Evolutionary conservation across 768 basidiomycete genomes (phyloP).

Genomic region (Panellus pusillus): DNA sequence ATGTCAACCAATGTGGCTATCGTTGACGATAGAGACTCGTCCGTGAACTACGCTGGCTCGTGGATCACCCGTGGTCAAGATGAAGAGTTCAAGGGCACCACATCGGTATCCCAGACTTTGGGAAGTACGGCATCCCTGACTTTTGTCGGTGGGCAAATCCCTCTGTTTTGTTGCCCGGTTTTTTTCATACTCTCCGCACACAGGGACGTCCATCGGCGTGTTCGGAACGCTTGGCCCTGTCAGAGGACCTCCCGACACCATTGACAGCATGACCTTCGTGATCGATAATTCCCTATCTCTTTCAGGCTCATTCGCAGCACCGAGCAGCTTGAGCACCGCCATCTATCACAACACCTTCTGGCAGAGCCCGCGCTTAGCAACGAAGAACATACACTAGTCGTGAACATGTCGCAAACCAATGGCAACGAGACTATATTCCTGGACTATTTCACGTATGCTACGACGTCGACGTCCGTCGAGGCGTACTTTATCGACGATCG

Average conservation of each 20-base stretch:
- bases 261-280: background rate
- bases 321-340: background rate
- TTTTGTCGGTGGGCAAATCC: no score
- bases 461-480: no score
- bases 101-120: background rate
- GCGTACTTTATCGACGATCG: no score
- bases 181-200: background rate
- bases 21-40: no score
- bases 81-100: background rate
- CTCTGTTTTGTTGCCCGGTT: background rate
- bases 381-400: no score
- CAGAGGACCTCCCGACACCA: background rate
- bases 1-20: conserved; percentile 30
- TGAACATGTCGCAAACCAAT: conserved; percentile 5
- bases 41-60: background rate
- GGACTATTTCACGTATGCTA: conserved; percentile 12
- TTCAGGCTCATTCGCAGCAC: background rate
- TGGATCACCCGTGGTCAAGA: background rate
- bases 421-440: background rate
- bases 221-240: background rate
- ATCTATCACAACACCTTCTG: conserved; percentile 3
- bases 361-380: background rate
- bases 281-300: background rate
- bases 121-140: no score
- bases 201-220: conserved; percentile 6